Conservation (phyloP, 176 grass and related monocot genomes). For the Lolium multiflorum region DNA sequence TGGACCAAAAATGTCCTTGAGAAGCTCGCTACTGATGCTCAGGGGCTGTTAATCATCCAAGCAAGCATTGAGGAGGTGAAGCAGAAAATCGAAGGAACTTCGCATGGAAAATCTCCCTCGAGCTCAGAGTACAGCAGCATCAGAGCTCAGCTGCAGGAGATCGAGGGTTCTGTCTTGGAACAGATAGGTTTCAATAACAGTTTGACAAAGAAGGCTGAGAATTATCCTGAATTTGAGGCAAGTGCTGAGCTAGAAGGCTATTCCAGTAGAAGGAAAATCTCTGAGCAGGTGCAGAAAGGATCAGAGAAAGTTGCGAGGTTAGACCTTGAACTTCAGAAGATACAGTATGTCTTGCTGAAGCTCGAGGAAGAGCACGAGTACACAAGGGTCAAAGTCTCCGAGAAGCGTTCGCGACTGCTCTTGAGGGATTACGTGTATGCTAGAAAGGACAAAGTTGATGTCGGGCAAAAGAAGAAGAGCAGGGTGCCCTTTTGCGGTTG, state of each 20-base stretch:
- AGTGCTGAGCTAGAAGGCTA: conserved; percentile 51
- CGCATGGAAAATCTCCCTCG: conserved; percentile 45
- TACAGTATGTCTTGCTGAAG: conserved; percentile 69
- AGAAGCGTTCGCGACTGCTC: conserved; percentile 60
- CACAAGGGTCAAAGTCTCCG: conserved; percentile 43
- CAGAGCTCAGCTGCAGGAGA: conserved; percentile 62
- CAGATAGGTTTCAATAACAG: conserved; percentile 60
- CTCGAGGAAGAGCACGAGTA: conserved; percentile 64
- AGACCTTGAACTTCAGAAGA: conserved; percentile 75
- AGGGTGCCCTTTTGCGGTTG: conserved; percentile 63
- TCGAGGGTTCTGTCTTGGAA: conserved; percentile 56
- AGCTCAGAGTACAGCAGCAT: conserved; percentile 57
- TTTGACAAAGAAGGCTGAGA: conserved; percentile 55
- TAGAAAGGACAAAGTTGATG: conserved; percentile 45
- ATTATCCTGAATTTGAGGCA: conserved; percentile 46
- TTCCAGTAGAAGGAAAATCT: conserved; percentile 59
- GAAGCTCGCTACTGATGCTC: conserved; percentile 62
- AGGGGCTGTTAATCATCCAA: conserved; percentile 55
- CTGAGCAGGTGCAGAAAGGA: conserved; percentile 55
- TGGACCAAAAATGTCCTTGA: conserved; percentile 57
- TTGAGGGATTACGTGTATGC: conserved; percentile 75
- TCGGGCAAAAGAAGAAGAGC: conserved; percentile 50
- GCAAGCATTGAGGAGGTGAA: conserved; percentile 62
- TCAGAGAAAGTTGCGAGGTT: conserved; percentile 65
- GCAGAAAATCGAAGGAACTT: conserved; percentile 54